Evolutionary conservation across 2,329 filamentous ascomycete species (phyloP).

Genomic region (Stachybotrys echinatus): DNA sequence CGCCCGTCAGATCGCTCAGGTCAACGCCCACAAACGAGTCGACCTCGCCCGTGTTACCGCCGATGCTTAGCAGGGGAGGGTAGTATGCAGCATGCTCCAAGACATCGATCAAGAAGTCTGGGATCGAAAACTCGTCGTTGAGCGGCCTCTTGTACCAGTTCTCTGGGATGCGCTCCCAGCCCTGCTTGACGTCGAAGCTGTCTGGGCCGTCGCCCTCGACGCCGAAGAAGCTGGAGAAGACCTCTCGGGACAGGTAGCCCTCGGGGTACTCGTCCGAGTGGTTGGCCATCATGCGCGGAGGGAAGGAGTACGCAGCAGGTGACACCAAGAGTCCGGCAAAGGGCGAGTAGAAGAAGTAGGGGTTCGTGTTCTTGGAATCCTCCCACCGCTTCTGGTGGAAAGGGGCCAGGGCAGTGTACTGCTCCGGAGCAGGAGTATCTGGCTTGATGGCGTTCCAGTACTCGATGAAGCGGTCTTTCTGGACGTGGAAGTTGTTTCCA

Average conservation of each 20-base stretch:
- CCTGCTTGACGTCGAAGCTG: slow-evolving; percentile 33
- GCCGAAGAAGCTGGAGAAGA: slow-evolving; percentile 39
- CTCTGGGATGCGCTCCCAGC: slow-evolving; percentile 43
- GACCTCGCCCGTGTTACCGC: slow-evolving; percentile 43
- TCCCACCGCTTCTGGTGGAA: slow-evolving; percentile 34
- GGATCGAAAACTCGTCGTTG: slow-evolving; percentile 37
- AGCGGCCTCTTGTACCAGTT: slow-evolving; percentile 45
- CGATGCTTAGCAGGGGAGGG: slow-evolving; percentile 35
- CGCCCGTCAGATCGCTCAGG: slow-evolving; percentile 35
- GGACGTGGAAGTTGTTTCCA: slow-evolving; percentile 42
- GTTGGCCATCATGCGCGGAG: slow-evolving; percentile 35
- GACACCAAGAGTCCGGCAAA: slow-evolving; percentile 40
- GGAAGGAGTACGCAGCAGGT: slow-evolving; percentile 41
- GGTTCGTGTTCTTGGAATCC: slow-evolving; percentile 41
- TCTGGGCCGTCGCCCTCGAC: slow-evolving; percentile 33
- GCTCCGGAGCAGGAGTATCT: slow-evolving; percentile 12
- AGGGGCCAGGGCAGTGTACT: slow-evolving; percentile 3
- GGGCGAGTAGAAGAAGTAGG: slow-evolving; percentile 48
- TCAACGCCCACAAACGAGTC: slow-evolving; percentile 44
- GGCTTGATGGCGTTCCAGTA: slow-evolving; percentile 32
- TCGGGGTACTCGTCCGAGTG: slow-evolving; percentile 32
- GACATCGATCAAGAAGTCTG: slow-evolving; percentile 31
- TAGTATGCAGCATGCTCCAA: slow-evolving; percentile 27
- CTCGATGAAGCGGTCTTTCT: slow-evolving; percentile 42
- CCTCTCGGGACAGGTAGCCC: slow-evolving; percentile 20